Percentiles rank a stretch among this genome's conserved stretches.
phyloP scores from a whole-genome alignment of 192 early-diverging fungal species.

The Coemansia furcata region DNA sequence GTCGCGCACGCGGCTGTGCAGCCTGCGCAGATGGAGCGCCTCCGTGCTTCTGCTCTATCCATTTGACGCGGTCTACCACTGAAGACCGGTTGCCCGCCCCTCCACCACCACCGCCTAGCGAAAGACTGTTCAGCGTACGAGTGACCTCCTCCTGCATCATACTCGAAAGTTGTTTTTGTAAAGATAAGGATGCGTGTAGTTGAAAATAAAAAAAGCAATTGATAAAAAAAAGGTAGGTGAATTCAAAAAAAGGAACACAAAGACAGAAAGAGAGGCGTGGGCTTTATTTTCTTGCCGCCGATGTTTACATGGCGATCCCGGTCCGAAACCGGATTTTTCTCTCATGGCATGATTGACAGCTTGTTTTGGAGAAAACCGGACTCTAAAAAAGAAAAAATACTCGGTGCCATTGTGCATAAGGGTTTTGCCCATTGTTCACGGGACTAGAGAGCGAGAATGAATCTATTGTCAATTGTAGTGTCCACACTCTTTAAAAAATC shows the following conservation, averaged over 20 bases:
- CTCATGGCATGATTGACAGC: not conserved
- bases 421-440: not conserved
- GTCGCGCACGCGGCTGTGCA: slow-evolving; percentile 12
- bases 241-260: not conserved
- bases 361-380: not conserved
- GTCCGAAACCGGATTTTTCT: not conserved
- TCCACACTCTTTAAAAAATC: not conserved
- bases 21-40: slow-evolving; percentile 4
- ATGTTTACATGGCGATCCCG: not conserved
- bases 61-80: slow-evolving; percentile 45
- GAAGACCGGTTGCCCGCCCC: slow-evolving; percentile 22
- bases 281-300: not conserved
- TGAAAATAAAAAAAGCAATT: not conserved
- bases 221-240: slow-evolving; percentile 1
- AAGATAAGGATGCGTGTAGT: not conserved
- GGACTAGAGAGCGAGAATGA: not conserved
- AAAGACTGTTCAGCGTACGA: slow-evolving; percentile 1
- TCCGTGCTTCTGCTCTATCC: slow-evolving; percentile 44
- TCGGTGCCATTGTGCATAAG: not conserved
- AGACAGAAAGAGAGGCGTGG: not conserved
- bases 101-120: not conserved
- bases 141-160: not conserved
- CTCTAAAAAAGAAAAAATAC: not conserved
- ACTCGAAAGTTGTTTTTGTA: not conserved
- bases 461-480: not conserved